These are phyloP conservation scores for Kodamaea kaohsiungensis DNA, from an alignment of 805 yeast genomes.

Conservation along the genomic window DNA sequence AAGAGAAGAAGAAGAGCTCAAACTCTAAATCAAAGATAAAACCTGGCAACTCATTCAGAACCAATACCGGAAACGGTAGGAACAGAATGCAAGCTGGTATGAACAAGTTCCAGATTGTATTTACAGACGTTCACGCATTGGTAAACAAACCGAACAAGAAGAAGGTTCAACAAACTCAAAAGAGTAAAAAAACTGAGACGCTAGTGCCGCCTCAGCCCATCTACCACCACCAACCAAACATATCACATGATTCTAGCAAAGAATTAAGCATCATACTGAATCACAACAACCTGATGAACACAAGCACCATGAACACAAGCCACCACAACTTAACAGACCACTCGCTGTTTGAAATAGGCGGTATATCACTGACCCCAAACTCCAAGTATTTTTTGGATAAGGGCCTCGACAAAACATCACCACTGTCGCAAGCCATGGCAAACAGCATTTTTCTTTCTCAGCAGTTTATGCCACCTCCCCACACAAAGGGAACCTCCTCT, in stretches of 20 bases:
- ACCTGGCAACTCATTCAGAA: conserved; percentile 5
- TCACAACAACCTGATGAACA: conserved; percentile 12
- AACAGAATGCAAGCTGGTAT: conserved; percentile 37
- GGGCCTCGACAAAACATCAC: conserved; percentile 39
- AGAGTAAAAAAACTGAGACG: neutral
- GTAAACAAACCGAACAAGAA: conserved; percentile 15
- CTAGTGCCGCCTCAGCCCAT: neutral
- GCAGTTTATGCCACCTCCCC: conserved; percentile 15
- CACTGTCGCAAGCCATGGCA: conserved; percentile 15
- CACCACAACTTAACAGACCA: conserved; percentile 41
- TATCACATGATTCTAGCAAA: neutral
- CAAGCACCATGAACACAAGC: conserved; percentile 31
- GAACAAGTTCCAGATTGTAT: conserved; percentile 49
- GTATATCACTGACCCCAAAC: conserved; percentile 41
- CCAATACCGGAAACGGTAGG: conserved; percentile 1
- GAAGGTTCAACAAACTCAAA: neutral
- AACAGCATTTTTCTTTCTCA: conserved; percentile 6
- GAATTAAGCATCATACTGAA: conserved; percentile 1
- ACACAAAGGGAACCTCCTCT: conserved; percentile 19
- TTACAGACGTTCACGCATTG: conserved; percentile 36
- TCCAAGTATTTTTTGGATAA: conserved; percentile 40
- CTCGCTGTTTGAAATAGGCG: conserved; percentile 39
- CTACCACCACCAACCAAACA: conserved; percentile 12
- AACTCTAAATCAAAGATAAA: neutral
- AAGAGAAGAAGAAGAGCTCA: conserved; percentile 7